Evolutionary conservation across 352 stramenopile genomes (phyloP).

Genomic region (Plasmopara halstedii): DNA sequence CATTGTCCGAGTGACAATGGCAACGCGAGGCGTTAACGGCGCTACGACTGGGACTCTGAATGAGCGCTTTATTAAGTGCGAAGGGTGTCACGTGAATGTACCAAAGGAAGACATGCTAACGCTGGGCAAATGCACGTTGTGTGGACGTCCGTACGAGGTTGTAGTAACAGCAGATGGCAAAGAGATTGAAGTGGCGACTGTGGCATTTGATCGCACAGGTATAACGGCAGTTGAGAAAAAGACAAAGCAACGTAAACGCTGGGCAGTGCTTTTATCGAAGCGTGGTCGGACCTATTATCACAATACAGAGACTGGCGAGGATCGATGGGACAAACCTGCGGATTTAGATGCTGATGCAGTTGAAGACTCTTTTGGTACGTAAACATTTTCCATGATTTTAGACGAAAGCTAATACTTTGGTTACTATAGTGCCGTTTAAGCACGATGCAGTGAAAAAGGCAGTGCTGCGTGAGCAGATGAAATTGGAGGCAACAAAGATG

Average conservation of each 20-base stretch:
- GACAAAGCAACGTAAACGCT: conserved; percentile 40
- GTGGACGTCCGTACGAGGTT: conserved; percentile 32
- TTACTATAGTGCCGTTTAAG: conserved; percentile 64
- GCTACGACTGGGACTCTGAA: conserved; percentile 50
- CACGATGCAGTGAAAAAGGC: conserved; percentile 77
- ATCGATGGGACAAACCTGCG: conserved; percentile 62
- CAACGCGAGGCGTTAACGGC: conserved; percentile 41
- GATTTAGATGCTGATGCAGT: conserved; percentile 57
- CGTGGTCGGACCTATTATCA: conserved; percentile 72
- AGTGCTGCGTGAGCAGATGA: conserved; percentile 65
- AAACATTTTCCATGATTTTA: not conserved
- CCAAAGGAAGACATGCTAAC: conserved; percentile 70
- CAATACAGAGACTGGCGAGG: conserved; percentile 75
- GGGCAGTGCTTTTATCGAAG: conserved; percentile 57
- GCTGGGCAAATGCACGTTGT: conserved; percentile 56
- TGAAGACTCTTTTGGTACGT: conserved; percentile 50
- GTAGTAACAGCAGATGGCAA: conserved; percentile 17
- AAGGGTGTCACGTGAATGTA: conserved; percentile 63
- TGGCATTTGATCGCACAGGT: conserved; percentile 25
- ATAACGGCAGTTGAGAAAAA: conserved; percentile 10
- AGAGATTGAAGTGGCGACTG: conserved; percentile 23
- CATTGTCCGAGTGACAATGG: conserved; percentile 20
- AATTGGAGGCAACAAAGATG: conserved; percentile 62
- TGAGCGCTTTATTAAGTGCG: conserved; percentile 76
- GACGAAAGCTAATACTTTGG: conserved; percentile 1